Evolutionary conservation across 805 yeast genomes (phyloP), one percentile per base, ranked within the genome.

Genomic region (Kuraishia cidri): DNA sequence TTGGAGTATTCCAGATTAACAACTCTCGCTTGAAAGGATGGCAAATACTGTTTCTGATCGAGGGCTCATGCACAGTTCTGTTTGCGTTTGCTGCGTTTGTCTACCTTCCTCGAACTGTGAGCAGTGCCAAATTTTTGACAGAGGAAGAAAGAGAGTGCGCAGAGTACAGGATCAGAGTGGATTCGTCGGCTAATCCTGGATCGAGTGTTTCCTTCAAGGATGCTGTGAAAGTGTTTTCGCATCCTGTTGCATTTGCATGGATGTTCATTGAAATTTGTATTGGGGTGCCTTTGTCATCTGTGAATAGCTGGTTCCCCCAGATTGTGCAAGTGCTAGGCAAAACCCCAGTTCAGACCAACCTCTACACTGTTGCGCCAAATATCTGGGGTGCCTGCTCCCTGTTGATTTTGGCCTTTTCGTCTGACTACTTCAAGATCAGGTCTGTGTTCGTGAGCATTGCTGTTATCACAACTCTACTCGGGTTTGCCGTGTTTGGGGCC

Each of bases 341-440:
- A 32, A 60, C 65, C 2, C 50, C 62, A 1, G 65, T 61, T 12
- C 52, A 54, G 45, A 61, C 66, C 11, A 60, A 62, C 38, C 47
- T 62, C 30, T 58, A 49, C 42, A 57, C 73, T 10, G 70, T 68
- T 28, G 72, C 73, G 13, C 73, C 74, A 16, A 67, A 65, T 63
- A 66, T 39, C 41, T 60, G 62, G 55, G 73, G 73, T 24, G 72
- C 74, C 3, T 46, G 63, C 13, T 52, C 62, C 4, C 50, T 67
- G 26, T 37, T 68, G 7, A 37, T 56, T 5, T n/a, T 44, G 65
- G 14, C 59, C 64, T 6, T 62, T 63, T 34, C 35, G 47, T 68
- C 74, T 5, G 74, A 68, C 45, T 53, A 45, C 31, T 35, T 55
- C 16, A 48, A 51, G 19, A 37, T 63, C 6, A 52, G 74, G 42